These are phyloP conservation scores for Lactarius indigo DNA, from an alignment of 768 basidiomycete species.

Conservation along the genomic window DNA sequence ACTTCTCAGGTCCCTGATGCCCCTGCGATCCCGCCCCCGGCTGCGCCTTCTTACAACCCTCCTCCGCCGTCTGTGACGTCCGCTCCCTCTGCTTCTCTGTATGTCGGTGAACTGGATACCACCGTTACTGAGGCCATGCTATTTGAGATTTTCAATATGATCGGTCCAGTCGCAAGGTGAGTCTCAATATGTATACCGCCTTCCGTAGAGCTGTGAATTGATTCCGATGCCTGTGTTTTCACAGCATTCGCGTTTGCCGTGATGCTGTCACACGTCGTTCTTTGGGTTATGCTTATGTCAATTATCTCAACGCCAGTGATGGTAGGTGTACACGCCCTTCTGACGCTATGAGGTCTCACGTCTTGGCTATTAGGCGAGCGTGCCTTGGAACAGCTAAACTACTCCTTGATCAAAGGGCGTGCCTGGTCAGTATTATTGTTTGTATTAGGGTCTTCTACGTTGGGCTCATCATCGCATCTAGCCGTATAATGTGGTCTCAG, in stretches of 20 bases:
- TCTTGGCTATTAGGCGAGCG: constrained; percentile 68
- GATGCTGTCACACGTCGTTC: constrained; percentile 99
- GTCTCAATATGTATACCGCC: constrained; percentile 29
- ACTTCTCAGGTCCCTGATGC: constrained; percentile 39
- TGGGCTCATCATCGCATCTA: constrained; percentile 32
- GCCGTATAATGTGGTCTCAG: constrained; percentile 99
- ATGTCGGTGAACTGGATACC: constrained; percentile 98
- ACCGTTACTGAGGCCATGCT: constrained; percentile 99
- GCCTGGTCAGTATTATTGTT: constrained; percentile 64
- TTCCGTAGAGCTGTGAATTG: constrained; percentile 11
- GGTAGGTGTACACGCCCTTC: constrained; percentile 46
- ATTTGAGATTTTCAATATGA: constrained; percentile 99
- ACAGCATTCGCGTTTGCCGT: constrained; percentile 97
- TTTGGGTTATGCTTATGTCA: constrained; percentile 99
- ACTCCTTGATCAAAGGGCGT: constrained; percentile 97
- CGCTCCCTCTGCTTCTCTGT: constrained; percentile 87
- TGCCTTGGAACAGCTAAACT: constrained; percentile 98
- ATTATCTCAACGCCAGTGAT: constrained; percentile 93
- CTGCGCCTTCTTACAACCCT: constrained; percentile 56
- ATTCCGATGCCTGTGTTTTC: constrained; percentile 11
- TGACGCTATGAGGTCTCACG: constrained; percentile 16
- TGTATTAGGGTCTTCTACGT: not conserved
- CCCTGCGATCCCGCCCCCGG: constrained; percentile 43
- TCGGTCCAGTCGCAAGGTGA: constrained; percentile 96
- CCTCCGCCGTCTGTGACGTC: constrained; percentile 53